Evolutionary conservation across 2,329 filamentous ascomycete genomes (phyloP), one percentile per base, ranked within the genome.

Genomic region (Sordariomycetes sp.): DNA sequence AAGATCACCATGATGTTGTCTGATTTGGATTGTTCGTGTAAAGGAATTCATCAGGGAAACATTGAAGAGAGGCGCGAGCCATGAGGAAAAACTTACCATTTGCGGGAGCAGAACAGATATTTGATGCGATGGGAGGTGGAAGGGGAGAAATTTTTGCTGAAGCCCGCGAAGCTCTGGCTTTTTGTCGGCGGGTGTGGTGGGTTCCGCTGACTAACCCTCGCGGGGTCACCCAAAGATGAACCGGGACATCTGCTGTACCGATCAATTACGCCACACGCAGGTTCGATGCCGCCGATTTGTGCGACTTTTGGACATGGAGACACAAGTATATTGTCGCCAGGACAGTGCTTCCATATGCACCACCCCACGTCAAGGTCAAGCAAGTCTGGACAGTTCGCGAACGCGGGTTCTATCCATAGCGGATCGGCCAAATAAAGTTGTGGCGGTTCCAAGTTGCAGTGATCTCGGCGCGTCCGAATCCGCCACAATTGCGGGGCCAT

Each of bases 1-100:
- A 71, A 66, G 64, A 70, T 82, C 79, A 80, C 80, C 81, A 83
- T 76, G 72, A 69, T 69, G 66, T 67, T 74, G 79, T 83, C 79
- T 78, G 79, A 78, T 72, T 83, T 83, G 80, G 80, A 83, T 83
- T 83, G 79, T 82, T 82, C 78, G 71, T 71, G 48, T 20, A 57
- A 59, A 64, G 65, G 62, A 65, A 69, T 68, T 77, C 75, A 72
- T 78, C 75, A 76, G 64, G 63, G 72, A 69, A 74, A 70, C 48
- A 53, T 53, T 34, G 34, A 54, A 24, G 59, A 55, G 48, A 37
- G 54, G 18, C 48, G 28, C 43, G 32, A 22, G 32, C 57, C n/a
- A 40, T 48, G 35, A 25, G 34, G 35, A 64, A 64, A 64, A 61
- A 43, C 55, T 65, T 58, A 63, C 70, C 71, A 72, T 73, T 70